Conservation (phyloP, 352 stramenopile genomes). For the Phytophthora capsici region DNA sequence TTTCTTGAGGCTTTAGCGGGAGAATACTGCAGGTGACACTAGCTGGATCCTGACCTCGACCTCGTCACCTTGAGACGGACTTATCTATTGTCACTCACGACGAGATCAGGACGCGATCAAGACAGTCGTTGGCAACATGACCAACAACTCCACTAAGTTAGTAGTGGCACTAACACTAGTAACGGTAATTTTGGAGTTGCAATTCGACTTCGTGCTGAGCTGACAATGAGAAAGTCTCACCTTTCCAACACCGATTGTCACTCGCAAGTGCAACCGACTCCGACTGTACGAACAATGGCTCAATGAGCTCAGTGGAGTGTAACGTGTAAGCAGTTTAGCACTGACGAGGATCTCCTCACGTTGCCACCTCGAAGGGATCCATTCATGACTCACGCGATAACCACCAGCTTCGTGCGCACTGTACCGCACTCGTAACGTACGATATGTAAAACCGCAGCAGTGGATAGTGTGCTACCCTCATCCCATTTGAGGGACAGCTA, state of each 20-base stretch:
- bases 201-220: not conserved
- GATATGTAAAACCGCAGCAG: no score
- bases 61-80: not conserved
- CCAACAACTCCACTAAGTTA: no score
- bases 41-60: not conserved
- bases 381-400: not conserved
- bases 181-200: not conserved
- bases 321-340: not conserved
- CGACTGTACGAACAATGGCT: not conserved
- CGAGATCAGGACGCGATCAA: not conserved
- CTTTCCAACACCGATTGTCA: conserved; percentile 11
- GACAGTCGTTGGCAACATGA: not conserved
- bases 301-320: not conserved
- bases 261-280: conserved; percentile 1
- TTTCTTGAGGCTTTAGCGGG: no score
- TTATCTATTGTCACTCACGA: conserved; percentile 3
- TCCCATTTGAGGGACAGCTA: no score
- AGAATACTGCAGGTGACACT: no score
- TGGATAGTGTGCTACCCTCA: no score
- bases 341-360: not conserved
- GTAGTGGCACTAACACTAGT: not conserved
- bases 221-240: conserved; percentile 9
- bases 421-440: not conserved
- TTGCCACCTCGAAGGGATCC: not conserved
- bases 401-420: not conserved